Evolutionary conservation across 371 early-diverging fungal species (phyloP), one percentile per base, ranked within the genome.

Genomic region (Mucor indicus): DNA sequence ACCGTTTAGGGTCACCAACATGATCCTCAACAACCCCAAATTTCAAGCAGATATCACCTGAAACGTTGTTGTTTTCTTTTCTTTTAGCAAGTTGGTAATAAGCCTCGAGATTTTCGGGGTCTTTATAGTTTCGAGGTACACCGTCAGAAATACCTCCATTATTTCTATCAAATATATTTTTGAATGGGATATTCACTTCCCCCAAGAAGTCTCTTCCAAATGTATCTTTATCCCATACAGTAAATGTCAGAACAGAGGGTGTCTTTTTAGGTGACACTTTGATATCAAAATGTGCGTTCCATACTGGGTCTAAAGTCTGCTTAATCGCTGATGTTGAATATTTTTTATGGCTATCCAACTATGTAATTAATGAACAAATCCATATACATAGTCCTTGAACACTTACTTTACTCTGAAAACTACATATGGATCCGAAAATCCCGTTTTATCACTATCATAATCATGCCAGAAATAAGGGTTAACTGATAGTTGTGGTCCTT

Each of bases 241-340:
- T 78, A 17, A 83, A 57, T 15, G 64, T 59, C 24, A 81, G 55
- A 7, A 64, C 44, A 6, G 62, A 59, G 1, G 81, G 79, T 13
- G 68, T 49, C 16, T 72, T 72, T 36, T 63, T 60, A 12, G 68
- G 55, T 11, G 75, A 58, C 19, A 86, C 35, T 16, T 63, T 64
- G 59, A 89, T 77, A 25, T 85, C 86, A 57, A 88, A 87, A 39
- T 77, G 62, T 9, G 69, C 78, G 44, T 89, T 77, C 91, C 93
- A 92, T 17, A 70, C 76, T 1, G 93, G 93, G 47, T 84, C 78
- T 35, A 92, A 60, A 11, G 76, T 84, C 46, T 85, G 79, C 45
- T 75, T 64, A 46, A 88, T 59, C 5, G 86, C 81, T 22, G 81
- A 69, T 21, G 92, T 90, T 12, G 77, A 80, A 48, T 80, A 80